Base-by-base conservation (phyloP, 2,329 filamentous ascomycete genomes). In the Fusarium euwallaceae region DNA sequence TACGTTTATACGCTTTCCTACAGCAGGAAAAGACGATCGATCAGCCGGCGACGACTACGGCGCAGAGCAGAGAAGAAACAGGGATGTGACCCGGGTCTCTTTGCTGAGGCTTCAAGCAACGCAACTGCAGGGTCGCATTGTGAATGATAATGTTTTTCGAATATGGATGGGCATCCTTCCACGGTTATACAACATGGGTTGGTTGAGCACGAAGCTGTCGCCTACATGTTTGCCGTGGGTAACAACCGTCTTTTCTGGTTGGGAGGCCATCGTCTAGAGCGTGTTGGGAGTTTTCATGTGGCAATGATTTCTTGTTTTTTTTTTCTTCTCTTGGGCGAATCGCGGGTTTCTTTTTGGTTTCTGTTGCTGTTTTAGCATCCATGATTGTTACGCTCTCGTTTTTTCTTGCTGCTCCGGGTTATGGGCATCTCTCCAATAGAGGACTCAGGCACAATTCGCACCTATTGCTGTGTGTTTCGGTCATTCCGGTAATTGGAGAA, bases 111-210 rank as follows among this genome's bases (percentile, higher is more conserved):
- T 66, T 69, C 53, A 69, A 61, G 64, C 51, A 55, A 34, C 17
- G 60, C 51, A 55, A 20, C 27, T 59, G 63, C 68, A 70, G 77
- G 73, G 73, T 75, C 70, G 66, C 67, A 76, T 76, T 78, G 72
- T 76, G 78, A 78, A 79, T 76, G 78, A 79, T 79, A 78, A 79
- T 79, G 77, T 78, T 78, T 79, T 78, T 76, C 66, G 65, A 75
- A 69, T 77, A 75, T 65, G 69, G 70, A 67, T 72, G 65, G 70
- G 74, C 67, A 61, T 64, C 66, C 62, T 70, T 67, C 29, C 53
- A 61, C 53, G 59, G 64, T 72, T 60, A 51, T 48, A 20, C 27
- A 55, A 55, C 27, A 27, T 51, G 45, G 59, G 65, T 63, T 72
- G 69, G 65, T 63, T 71, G 69, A 66, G 69, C 67, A 59, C 58